Evolutionary conservation across 2,329 filamentous ascomycete genomes (phyloP), one percentile per base, ranked within the genome.

Genomic region (Neopestalotiopsis rosae): DNA sequence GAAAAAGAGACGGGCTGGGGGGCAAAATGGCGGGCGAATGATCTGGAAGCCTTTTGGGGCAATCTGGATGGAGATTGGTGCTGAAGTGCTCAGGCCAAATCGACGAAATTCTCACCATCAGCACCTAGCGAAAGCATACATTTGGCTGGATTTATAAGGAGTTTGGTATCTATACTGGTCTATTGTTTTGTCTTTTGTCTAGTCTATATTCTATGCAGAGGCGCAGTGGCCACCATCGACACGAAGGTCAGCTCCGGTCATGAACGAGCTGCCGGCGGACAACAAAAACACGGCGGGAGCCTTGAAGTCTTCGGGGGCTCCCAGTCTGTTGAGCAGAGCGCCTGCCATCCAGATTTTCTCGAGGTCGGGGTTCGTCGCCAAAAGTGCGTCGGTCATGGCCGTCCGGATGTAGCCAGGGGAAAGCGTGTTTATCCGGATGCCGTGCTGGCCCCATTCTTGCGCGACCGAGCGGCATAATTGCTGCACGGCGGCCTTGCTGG

Each of bases 401-500:
- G 83, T 85, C 65, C 81, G 78, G 68, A 86, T 85, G 69, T 86
- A 85, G 2, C 90, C 90, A 0, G 90, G 89, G 61, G 88, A 91
- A 61, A 92, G 82, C 1, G 88, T 91, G 77, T 92, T 92, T 70
- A 92, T 86, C 9, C 90, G 84, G 67, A 92, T 91, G 32, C 86
- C 87, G 76, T 89, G 82, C 68, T 84, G 79, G 24, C 88, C 89
- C 89, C 89, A 91, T 80, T 91, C 89, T 24, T 86, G 81, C 5
- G 89, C 89, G 3, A 91, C 81, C 64, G 88, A 90, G 56, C 88
- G 84, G 24, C 81, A 86, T 61, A 91, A 82, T 74, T 90, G 88
- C 65, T 89, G 83, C 0, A 90, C 88, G 17, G 86, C 89, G 10
- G 87, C 88, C 77, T 91, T 91, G 45, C 85, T 88, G 28, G 88